phyloP scores from a whole-genome alignment of 495 filamentous ascomycete genomes.

The Sordaria brevicollis region DNA sequence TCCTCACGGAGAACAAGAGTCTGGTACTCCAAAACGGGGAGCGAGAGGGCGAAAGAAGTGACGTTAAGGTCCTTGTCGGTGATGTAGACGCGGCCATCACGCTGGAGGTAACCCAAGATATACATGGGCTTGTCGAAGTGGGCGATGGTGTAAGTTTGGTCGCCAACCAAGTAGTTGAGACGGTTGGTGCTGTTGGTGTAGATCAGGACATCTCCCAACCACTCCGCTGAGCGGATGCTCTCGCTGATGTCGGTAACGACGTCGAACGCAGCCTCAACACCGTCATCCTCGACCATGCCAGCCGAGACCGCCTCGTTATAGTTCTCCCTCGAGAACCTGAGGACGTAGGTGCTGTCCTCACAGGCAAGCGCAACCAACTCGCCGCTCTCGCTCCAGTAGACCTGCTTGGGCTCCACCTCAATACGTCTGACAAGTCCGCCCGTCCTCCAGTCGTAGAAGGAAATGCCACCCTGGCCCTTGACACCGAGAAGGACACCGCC shows the following conservation, averaged over 20 bases:
- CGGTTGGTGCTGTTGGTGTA: slow-evolving; percentile 97
- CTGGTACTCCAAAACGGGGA: slow-evolving; percentile 95
- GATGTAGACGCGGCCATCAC: slow-evolving; percentile 87
- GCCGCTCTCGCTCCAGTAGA: slow-evolving; percentile 96
- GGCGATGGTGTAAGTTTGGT: slow-evolving; percentile 96
- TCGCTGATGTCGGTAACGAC: slow-evolving; percentile 92
- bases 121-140: slow-evolving; percentile 96
- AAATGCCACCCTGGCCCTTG: slow-evolving; percentile 87
- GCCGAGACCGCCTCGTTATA: slow-evolving; percentile 73
- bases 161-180: slow-evolving; percentile 94
- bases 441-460: slow-evolving; percentile 91
- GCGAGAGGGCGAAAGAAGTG: slow-evolving; percentile 80
- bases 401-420: slow-evolving; percentile 86
- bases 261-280: slow-evolving; percentile 94
- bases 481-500: slow-evolving; percentile 91
- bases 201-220: slow-evolving; percentile 98
- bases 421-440: slow-evolving; percentile 85
- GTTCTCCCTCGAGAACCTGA: slow-evolving; percentile 80
- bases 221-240: slow-evolving; percentile 88
- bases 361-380: slow-evolving; percentile 89
- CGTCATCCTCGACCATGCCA: slow-evolving; percentile 83
- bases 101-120: slow-evolving; percentile 85
- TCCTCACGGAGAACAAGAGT: slow-evolving; percentile 92
- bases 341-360: slow-evolving; percentile 90
- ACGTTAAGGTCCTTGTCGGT: slow-evolving; percentile 91